phyloP scores from a whole-genome alignment of 2,329 filamentous ascomycete species.

The Talaromyces sp. region DNA sequence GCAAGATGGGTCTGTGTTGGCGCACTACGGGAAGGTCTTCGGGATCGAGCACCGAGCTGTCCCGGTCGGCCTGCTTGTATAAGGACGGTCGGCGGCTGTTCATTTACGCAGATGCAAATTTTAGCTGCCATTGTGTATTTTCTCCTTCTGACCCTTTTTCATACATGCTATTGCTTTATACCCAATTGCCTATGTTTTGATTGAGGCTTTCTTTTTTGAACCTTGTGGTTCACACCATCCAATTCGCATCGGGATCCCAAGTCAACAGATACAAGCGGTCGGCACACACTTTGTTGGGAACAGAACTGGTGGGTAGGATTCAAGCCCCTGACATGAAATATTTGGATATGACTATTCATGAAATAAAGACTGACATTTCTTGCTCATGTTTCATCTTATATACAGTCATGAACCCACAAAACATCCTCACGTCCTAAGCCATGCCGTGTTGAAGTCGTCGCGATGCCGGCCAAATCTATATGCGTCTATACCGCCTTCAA shows the following conservation, averaged over 20 bases:
- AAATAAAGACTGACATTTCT: not conserved
- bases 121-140: not conserved
- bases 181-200: no score
- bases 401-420: slow-evolving; percentile 7
- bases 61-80: slow-evolving; percentile 7
- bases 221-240: no score
- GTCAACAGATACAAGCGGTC: no score
- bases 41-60: slow-evolving; percentile 14
- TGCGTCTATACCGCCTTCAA: not conserved
- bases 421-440: slow-evolving; percentile 4
- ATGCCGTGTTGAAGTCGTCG: slow-evolving; percentile 7
- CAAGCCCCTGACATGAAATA: not conserved
- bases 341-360: not conserved
- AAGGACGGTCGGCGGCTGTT: slow-evolving; percentile 10
- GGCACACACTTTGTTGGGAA: no score
- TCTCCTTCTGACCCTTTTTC: not conserved
- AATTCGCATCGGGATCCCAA: no score
- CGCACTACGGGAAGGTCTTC: slow-evolving; percentile 11
- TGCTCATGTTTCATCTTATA: slow-evolving; percentile 3
- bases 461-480: slow-evolving; percentile 8
- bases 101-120: slow-evolving; percentile 7
- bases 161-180: not conserved
- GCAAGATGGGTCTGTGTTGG: not conserved
- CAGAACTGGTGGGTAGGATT: not conserved
- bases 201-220: not conserved